Evolutionary conservation across 2,329 filamentous ascomycete species (phyloP).

Genomic region (Hysterium pulicare): DNA sequence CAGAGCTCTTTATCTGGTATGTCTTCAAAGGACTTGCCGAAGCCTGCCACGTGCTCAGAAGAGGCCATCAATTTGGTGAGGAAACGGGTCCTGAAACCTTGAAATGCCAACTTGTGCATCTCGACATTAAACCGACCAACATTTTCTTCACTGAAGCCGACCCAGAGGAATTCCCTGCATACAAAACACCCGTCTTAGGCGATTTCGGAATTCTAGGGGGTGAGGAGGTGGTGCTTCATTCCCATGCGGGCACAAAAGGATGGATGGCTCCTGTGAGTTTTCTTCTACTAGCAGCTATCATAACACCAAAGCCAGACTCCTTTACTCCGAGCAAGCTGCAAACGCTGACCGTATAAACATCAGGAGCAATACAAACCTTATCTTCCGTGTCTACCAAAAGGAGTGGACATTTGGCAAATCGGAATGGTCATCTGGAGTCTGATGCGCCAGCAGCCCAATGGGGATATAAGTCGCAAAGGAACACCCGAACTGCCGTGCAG

Average conservation of each 20-base stretch:
- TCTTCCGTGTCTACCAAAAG: too few species aligned
- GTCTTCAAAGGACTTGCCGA: conserved; percentile 11
- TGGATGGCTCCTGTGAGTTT: too few species aligned
- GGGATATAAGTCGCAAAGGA: too few species aligned
- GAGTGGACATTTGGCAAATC: neutral
- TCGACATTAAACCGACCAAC: conserved; percentile 17
- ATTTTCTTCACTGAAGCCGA: conserved; percentile 12
- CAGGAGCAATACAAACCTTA: neutral
- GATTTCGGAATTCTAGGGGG: conserved; percentile 1
- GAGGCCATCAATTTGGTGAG: neutral
- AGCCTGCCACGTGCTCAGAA: conserved; percentile 8
- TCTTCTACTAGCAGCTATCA: too few species aligned
- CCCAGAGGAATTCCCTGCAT: neutral
- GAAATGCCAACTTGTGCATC: conserved; percentile 10
- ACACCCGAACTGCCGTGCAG: too few species aligned
- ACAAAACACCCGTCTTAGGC: neutral
- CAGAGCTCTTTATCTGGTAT: conserved; percentile 16
- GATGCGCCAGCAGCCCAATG: neutral
- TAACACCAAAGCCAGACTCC: too few species aligned
- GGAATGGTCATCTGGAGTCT: conserved; percentile 1
- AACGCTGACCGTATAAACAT: neutral
- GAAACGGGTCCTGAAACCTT: neutral
- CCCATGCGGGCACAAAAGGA: too few species aligned
- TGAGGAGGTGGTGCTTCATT: too few species aligned
- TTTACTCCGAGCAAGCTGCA: too few species aligned